Base-by-base conservation (phyloP, 306 rosid species). In the Casuarina glauca region DNA sequence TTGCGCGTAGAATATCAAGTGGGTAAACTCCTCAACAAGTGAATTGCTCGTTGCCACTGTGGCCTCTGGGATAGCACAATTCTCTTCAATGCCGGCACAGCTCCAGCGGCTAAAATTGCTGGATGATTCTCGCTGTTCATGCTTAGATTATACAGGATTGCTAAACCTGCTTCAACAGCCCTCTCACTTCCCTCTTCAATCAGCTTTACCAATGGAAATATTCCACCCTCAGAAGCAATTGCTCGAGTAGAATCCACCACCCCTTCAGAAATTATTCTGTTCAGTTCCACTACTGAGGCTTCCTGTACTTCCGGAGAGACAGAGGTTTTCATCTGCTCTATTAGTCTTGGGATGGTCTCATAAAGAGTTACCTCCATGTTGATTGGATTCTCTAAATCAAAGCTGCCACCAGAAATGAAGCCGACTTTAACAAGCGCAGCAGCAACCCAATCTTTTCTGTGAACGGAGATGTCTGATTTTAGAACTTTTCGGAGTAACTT, bases 231-330 rank as follows among this genome's bases (percentile, higher is more conserved):
- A 0, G 92, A 86, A 78, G 91, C 86, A 80, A 92, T 79, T 13
- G 91, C 87, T 76, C 11, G 84, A 4, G 92, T 63, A 20, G 89
- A 82, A 89, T 92, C 89, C 9, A 87, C 91, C 35, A 88, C 81
- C 32, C 96, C 98, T 83, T 90, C 95, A 19, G 95, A 89, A 60
- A 94, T 79, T 82, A 94, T 90, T 83, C 89, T 88, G 86, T 86
- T 87, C 55, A 94, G 96, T 75, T 92, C 97, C 39, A 88, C 78
- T 13, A 77, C 93, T 32, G 96, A 92, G 13, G 80, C 84, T 88
- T 94, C 98, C 82, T 87, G 88, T 67, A 82, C 75, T 74, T 90
- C 87, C 36, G 15, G 64, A 41, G 92, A 88, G 76, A 85, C 60
- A 4, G 97, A 85, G 82, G 82, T 86, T 79, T 86, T 87, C 43